phyloP scores from a whole-genome alignment of 257 asterid species.

The Gardenia jasminoides region DNA sequence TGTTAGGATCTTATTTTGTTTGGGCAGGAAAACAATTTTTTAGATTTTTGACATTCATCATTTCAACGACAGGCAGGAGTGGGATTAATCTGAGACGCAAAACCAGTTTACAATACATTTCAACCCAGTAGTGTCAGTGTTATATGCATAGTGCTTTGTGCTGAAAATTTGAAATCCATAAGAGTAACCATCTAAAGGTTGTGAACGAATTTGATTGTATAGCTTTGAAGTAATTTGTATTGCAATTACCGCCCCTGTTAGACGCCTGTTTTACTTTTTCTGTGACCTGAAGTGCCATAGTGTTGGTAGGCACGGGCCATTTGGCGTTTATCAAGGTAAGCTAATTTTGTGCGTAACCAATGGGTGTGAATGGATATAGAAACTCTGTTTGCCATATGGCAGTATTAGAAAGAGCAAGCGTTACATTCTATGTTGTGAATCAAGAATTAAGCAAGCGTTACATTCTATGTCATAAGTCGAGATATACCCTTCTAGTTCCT shows the following conservation, averaged over 20 bases:
- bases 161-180: neutral
- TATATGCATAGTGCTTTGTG: neutral
- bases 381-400: neutral
- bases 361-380: neutral
- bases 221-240: neutral
- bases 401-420: neutral
- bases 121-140: neutral
- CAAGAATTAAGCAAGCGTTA: neutral
- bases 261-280: neutral
- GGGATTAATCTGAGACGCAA: neutral
- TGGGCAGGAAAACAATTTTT: neutral
- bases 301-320: neutral
- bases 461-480: neutral
- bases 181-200: neutral
- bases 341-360: neutral
- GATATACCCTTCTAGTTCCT: neutral
- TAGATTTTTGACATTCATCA: neutral
- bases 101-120: neutral
- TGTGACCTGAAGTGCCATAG: too few species aligned
- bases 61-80: neutral
- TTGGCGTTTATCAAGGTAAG: neutral
- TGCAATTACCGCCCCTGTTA: neutral
- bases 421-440: neutral
- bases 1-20: neutral
- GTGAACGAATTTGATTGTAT: neutral